phyloP scores from a whole-genome alignment of 2,329 filamentous ascomycete species.

The Talaromyces sp. region DNA sequence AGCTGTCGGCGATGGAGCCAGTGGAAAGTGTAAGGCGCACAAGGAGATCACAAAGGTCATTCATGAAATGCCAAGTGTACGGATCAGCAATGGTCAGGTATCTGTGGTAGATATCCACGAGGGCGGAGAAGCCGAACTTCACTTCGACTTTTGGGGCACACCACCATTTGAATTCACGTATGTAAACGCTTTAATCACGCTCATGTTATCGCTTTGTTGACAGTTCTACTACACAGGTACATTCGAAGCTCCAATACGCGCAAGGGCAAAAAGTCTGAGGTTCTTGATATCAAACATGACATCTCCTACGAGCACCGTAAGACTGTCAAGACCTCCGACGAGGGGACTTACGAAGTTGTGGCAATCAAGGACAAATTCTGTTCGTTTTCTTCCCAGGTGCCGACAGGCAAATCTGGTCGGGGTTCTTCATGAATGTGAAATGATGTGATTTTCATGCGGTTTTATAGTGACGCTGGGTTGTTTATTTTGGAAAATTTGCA shows the following conservation, averaged over 20 bases:
- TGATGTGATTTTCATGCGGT: constrained; percentile 15
- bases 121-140: constrained; percentile 87
- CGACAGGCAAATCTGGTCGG: constrained; percentile 50
- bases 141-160: constrained; percentile 93
- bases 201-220: neutral
- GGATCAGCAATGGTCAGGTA: constrained; percentile 80
- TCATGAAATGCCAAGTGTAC: constrained; percentile 88
- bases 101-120: constrained; percentile 92
- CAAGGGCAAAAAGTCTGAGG: constrained; percentile 73
- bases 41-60: constrained; percentile 80
- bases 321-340: constrained; percentile 81
- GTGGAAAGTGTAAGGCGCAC: constrained; percentile 75
- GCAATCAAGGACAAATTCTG: constrained; percentile 94
- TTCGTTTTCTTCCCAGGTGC: constrained; percentile 75
- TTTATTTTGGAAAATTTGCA: constrained; percentile 27
- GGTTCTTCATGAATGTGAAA: constrained; percentile 23
- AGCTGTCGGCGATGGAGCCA: constrained; percentile 82
- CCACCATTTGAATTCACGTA: constrained; percentile 94
- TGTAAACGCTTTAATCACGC: constrained; percentile 25
- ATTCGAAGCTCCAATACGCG: constrained; percentile 84
- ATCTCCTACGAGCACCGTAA: constrained; percentile 79
- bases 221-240: constrained; percentile 57
- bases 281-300: constrained; percentile 91
- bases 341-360: constrained; percentile 97
- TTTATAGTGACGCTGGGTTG: constrained; percentile 17